Evolutionary conservation across 1,284 basidiomycete species (phyloP).

Genomic region (Cryptococcus sp.): DNA sequence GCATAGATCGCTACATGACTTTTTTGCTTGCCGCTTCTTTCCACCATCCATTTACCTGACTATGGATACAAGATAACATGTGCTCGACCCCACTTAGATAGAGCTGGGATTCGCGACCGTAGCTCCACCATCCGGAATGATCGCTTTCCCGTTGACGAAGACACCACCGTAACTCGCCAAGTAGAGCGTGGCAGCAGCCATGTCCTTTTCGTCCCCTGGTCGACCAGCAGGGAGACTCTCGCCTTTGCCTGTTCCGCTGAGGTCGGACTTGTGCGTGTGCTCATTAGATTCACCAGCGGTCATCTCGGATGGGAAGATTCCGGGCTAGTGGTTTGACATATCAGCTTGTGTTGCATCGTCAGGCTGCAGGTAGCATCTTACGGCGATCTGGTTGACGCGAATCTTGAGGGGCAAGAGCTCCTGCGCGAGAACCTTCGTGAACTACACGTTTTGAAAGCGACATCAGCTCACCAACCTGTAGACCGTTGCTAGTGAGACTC

Average conservation of each 20-base stretch:
- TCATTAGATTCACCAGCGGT: conserved; percentile 39
- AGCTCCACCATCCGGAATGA: neutral
- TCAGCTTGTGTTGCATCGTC: neutral
- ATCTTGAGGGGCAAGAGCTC: conserved; percentile 40
- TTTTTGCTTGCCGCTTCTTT: too few relatives aligned
- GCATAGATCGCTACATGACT: too few relatives aligned
- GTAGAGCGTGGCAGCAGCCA: conserved; percentile 36
- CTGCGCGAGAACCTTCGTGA: conserved; percentile 36
- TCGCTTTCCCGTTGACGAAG: conserved; percentile 8
- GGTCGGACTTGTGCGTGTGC: conserved; percentile 38
- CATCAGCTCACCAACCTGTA: conserved; percentile 22
- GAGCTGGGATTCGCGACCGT: neutral
- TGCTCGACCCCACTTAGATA: neutral
- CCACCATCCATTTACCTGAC: too few relatives aligned
- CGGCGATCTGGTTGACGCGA: conserved; percentile 45
- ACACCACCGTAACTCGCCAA: conserved; percentile 31
- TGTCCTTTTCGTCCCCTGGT: conserved; percentile 37
- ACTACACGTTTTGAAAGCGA: conserved; percentile 1
- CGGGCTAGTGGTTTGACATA: too few relatives aligned
- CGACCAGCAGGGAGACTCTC: conserved; percentile 32
- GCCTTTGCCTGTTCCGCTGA: conserved; percentile 32
- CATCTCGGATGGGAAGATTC: conserved; percentile 40
- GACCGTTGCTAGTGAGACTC: neutral
- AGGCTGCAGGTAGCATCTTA: conserved; percentile 4
- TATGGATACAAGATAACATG: too few relatives aligned